A percentile compares a stretch with the other conserved stretches of the same genome.
Evolutionary conservation across 2,329 filamentous ascomycete genomes (phyloP).

Genomic region (Fusarium ramigenum): DNA sequence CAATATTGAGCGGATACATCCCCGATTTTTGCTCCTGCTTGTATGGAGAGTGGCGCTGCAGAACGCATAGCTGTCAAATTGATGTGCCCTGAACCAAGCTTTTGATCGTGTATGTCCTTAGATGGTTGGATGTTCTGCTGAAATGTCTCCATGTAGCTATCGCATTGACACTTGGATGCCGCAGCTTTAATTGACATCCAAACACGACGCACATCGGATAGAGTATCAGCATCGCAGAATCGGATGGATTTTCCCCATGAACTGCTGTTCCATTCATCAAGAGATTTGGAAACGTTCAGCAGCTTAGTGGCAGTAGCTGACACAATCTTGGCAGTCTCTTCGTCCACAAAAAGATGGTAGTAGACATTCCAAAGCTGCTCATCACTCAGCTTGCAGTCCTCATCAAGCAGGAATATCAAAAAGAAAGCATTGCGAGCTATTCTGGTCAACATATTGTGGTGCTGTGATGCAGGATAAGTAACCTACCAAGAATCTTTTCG

Average conservation of each 20-base stretch:
- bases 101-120: slow-evolving; percentile 13
- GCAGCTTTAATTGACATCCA: slow-evolving; percentile 47
- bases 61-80: slow-evolving; percentile 49
- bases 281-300: slow-evolving; percentile 47
- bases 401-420: slow-evolving; percentile 60
- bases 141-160: slow-evolving; percentile 15
- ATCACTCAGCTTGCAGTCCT: slow-evolving; percentile 35
- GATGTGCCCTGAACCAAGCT: slow-evolving; percentile 30
- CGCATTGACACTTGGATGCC: slow-evolving; percentile 21
- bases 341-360: slow-evolving; percentile 61
- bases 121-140: slow-evolving; percentile 33
- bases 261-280: slow-evolving; percentile 55
- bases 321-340: slow-evolving; percentile 49
- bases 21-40: slow-evolving; percentile 36
- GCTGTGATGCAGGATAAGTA: not conserved
- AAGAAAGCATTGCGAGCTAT: slow-evolving; percentile 65
- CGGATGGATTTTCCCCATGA: slow-evolving; percentile 56
- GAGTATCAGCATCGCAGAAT: slow-evolving; percentile 60
- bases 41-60: slow-evolving; percentile 49
- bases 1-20: slow-evolving; percentile 47
- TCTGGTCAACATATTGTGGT: not conserved
- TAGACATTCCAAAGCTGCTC: slow-evolving; percentile 62
- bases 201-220: slow-evolving; percentile 51
- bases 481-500: slow-evolving; percentile 59
- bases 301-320: slow-evolving; percentile 56